phyloP scores from a whole-genome alignment of 2,329 filamentous ascomycete species.

The Scleromitrula shiraiana region DNA sequence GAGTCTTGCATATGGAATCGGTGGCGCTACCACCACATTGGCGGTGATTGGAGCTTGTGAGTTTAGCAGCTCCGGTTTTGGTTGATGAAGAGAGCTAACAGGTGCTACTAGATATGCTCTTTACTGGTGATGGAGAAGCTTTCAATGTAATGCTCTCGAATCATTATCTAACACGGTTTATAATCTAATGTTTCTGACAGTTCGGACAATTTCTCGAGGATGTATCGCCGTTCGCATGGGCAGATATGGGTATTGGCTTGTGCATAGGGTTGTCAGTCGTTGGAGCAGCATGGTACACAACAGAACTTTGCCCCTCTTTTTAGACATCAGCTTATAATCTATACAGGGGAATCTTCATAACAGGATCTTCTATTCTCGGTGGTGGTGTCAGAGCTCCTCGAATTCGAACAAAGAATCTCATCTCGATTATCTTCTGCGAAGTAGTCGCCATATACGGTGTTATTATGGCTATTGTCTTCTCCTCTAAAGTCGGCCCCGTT shows the following conservation, averaged over 20 bases:
- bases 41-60: slow-evolving; percentile 71
- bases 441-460: slow-evolving; percentile 99
- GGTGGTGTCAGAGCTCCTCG: slow-evolving; percentile 93
- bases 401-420: slow-evolving; percentile 98
- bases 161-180: background rate
- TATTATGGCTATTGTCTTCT: slow-evolving; percentile 99
- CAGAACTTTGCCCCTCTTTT: background rate
- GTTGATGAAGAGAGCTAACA: slow-evolving; percentile 19
- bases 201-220: slow-evolving; percentile 91
- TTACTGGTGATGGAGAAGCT: slow-evolving; percentile 88
- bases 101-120: slow-evolving; percentile 77
- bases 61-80: slow-evolving; percentile 36
- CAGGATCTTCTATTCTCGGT: slow-evolving; percentile 92
- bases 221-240: slow-evolving; percentile 92
- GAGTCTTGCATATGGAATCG: slow-evolving; percentile 65
- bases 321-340: slow-evolving; percentile 9
- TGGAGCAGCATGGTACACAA: slow-evolving; percentile 82
- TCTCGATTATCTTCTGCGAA: slow-evolving; percentile 99
- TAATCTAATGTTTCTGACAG: slow-evolving; percentile 35
- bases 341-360: slow-evolving; percentile 94
- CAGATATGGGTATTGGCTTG: slow-evolving; percentile 78
- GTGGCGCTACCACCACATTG: slow-evolving; percentile 60
- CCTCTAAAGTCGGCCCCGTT: slow-evolving; percentile 69
- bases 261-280: slow-evolving; percentile 96
- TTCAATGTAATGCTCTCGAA: slow-evolving; percentile 65